Percentiles rank a stretch among this genome's conserved stretches.
These are phyloP conservation scores for Citrus reticulata DNA, from an alignment of 345 rosid genomes.

Conservation along the genomic window DNA sequence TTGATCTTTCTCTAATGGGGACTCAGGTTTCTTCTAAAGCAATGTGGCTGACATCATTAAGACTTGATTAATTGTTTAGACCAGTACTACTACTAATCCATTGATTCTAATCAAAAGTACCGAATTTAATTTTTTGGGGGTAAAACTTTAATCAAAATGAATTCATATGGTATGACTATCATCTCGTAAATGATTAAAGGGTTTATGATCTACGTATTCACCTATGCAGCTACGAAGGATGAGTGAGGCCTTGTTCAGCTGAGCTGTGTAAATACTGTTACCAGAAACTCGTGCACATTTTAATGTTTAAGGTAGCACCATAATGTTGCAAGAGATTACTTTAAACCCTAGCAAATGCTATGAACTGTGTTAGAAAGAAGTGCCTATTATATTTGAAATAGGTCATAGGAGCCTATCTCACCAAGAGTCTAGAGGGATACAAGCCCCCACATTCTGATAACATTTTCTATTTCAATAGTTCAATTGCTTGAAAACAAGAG, in stretches of 20 bases:
- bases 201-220: neutral
- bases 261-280: neutral
- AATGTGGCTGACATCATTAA: slow-evolving; percentile 13
- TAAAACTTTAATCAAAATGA: neutral
- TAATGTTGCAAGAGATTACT: neutral
- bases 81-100: neutral
- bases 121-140: neutral
- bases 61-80: slow-evolving; percentile 2
- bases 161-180: neutral
- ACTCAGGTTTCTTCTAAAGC: slow-evolving; percentile 1
- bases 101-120: neutral
- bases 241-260: neutral
- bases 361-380: neutral
- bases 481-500: neutral
- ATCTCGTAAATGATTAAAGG: slow-evolving; percentile 6
- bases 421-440: neutral
- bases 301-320: neutral
- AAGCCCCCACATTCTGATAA: slow-evolving; percentile 7
- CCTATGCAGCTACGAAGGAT: neutral
- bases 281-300: neutral
- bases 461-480: neutral
- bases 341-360: neutral
- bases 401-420: neutral
- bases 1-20: neutral
- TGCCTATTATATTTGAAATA: neutral